phyloP scores from a whole-genome alignment of 768 basidiomycete species.

The Naematelia aurantialba region DNA sequence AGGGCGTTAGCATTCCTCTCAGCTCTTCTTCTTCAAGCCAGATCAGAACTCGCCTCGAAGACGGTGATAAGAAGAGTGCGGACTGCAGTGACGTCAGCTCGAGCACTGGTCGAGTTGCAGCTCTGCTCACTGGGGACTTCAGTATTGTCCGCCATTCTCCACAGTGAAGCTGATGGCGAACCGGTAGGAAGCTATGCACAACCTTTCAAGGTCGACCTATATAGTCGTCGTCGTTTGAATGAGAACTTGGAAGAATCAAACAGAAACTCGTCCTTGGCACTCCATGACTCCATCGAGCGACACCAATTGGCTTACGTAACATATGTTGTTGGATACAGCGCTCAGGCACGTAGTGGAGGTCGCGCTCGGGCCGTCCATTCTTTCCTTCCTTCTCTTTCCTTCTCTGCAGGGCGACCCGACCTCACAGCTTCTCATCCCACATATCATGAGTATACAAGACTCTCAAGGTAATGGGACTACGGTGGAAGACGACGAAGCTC shows the following conservation, averaged over 20 bases:
- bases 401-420: background rate
- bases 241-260: no score
- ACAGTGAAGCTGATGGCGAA: background rate
- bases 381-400: background rate
- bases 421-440: background rate
- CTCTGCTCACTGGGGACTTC: slow-evolving; percentile 35
- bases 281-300: no score
- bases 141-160: slow-evolving; percentile 12
- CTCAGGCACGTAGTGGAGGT: slow-evolving; percentile 1
- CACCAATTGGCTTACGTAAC: no score
- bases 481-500: background rate
- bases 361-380: background rate
- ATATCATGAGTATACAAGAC: background rate
- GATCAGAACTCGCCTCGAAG: slow-evolving; percentile 55
- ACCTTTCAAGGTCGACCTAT: no score
- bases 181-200: background rate
- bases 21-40: no score
- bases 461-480: background rate
- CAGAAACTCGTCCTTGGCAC: background rate
- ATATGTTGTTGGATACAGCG: no score
- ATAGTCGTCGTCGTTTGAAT: no score
- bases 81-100: slow-evolving; percentile 37
- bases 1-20: background rate
- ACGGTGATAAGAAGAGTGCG: slow-evolving; percentile 58
- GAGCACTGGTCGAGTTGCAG: no score